Evolutionary conservation across 2,329 filamentous ascomycete genomes (phyloP).

Genomic region (Lasiodiplodia theobromae): DNA sequence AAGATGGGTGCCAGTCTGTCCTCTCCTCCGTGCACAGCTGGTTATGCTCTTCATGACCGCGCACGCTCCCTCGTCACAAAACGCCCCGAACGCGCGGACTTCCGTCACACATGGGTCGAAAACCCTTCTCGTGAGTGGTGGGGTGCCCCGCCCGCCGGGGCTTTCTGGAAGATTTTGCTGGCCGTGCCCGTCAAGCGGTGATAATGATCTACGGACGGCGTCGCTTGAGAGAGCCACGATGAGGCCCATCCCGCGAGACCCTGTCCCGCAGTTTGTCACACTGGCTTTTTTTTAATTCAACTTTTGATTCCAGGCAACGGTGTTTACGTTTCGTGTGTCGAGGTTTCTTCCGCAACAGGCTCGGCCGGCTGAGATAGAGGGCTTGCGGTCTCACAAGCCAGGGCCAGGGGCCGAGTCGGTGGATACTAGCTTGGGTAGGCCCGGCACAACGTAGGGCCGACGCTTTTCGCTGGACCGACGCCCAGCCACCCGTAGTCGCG

Average conservation of each 20-base stretch:
- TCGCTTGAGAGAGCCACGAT: slow-evolving; percentile 18
- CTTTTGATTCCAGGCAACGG: neutral
- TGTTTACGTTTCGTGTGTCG: slow-evolving; percentile 17
- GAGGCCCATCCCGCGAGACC: slow-evolving; percentile 16
- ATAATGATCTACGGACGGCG: slow-evolving; percentile 27
- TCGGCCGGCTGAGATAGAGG: slow-evolving; percentile 3
- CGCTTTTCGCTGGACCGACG: neutral
- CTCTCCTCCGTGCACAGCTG: slow-evolving; percentile 12
- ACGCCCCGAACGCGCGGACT: slow-evolving; percentile 26
- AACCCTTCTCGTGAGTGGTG: slow-evolving; percentile 19
- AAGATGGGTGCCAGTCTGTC: slow-evolving; percentile 23
- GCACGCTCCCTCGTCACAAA: slow-evolving; percentile 26
- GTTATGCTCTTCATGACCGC: slow-evolving; percentile 26
- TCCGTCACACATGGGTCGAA: slow-evolving; percentile 23
- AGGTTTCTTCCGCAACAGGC: slow-evolving; percentile 1
- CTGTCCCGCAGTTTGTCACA: slow-evolving; percentile 22
- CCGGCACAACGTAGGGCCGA: neutral
- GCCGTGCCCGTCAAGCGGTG: slow-evolving; percentile 27
- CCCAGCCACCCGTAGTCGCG: neutral
- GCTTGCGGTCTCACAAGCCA: neutral
- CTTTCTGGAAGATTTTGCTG: slow-evolving; percentile 30
- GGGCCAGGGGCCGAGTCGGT: neutral
- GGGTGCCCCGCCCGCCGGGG: slow-evolving; percentile 21
- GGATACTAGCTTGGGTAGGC: neutral
- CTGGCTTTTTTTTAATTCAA: slow-evolving; percentile 6